Conservation (phyloP, 2,329 filamentous ascomycete species). For the Colletotrichum truncatum region DNA sequence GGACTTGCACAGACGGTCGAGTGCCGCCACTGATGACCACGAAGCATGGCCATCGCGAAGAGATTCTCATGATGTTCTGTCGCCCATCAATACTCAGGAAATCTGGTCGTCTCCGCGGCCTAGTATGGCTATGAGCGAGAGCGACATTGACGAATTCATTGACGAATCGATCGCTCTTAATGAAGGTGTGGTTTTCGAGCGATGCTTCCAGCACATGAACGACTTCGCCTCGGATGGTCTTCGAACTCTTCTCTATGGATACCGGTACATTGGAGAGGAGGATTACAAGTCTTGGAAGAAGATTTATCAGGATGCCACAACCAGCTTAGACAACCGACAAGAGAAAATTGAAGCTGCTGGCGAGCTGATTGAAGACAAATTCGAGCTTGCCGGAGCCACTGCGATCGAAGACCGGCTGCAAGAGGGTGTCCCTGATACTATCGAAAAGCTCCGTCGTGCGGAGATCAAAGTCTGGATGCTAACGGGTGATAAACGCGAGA, state of each 20-base stretch:
- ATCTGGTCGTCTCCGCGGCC: conserved; percentile 36
- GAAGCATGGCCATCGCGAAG: conserved; percentile 18
- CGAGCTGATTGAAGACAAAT: conserved; percentile 81
- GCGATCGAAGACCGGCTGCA: conserved; percentile 96
- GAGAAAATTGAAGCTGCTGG: conserved; percentile 81
- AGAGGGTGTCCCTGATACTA: conserved; percentile 87
- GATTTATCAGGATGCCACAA: conserved; percentile 81
- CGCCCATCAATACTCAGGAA: conserved; percentile 33
- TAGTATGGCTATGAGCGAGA: conserved; percentile 47
- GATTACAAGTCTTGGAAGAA: conserved; percentile 83
- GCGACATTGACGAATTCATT: conserved; percentile 60
- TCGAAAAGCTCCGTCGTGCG: conserved; percentile 87
- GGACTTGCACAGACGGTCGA: conserved; percentile 32
- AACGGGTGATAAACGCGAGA: conserved; percentile 92
- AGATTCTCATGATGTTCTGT: conserved; percentile 38
- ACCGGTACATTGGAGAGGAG: conserved; percentile 78
- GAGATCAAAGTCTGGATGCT: conserved; percentile 98
- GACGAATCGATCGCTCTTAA: conserved; percentile 69
- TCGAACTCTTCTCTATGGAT: conserved; percentile 85
- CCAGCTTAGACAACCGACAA: conserved; percentile 83
- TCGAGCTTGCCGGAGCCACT: conserved; percentile 86
- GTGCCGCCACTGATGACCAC: conserved; percentile 15
- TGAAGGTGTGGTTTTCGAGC: conserved; percentile 77
- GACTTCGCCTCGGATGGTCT: conserved; percentile 89
- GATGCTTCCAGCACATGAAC: conserved; percentile 89